Conservation (phyloP, 805 yeast species). For the Lipomyces yamadae region DNA sequence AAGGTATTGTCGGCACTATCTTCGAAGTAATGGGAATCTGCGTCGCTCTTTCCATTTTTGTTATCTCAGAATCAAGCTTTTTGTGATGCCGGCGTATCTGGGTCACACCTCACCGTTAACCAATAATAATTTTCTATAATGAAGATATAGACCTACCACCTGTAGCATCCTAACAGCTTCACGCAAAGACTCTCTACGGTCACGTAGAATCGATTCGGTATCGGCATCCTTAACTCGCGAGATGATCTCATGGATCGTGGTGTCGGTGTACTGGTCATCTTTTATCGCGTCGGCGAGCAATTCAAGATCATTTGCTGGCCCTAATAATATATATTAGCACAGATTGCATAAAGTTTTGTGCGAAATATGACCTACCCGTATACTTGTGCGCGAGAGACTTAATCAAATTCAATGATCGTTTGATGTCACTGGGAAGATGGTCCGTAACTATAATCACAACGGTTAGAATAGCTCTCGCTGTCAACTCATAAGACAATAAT, state of each 20-base stretch:
- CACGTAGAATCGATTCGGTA: slow-evolving; percentile 5
- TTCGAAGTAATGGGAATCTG: slow-evolving; percentile 7
- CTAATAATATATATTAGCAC: not conserved
- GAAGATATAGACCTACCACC: slow-evolving; percentile 1
- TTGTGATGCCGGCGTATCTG: slow-evolving; percentile 11
- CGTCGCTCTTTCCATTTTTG: slow-evolving; percentile 16
- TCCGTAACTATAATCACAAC: slow-evolving; percentile 26
- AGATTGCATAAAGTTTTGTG: not conserved
- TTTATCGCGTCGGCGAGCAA: slow-evolving; percentile 7
- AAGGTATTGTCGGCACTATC: not conserved
- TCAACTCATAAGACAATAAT: not conserved
- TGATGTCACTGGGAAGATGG: slow-evolving; percentile 32
- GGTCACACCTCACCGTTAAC: not conserved
- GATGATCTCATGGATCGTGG: too few relatives aligned
- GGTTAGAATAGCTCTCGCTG: not conserved
- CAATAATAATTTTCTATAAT: not conserved
- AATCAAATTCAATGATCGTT: slow-evolving; percentile 26
- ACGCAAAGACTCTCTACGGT: slow-evolving; percentile 16
- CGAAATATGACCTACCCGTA: slow-evolving; percentile 11
- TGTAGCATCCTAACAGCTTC: slow-evolving; percentile 16
- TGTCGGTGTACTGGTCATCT: not conserved
- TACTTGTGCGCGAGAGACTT: slow-evolving; percentile 8
- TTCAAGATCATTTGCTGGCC: slow-evolving; percentile 16
- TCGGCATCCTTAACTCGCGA: not conserved
- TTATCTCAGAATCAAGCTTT: slow-evolving; percentile 16